These are phyloP conservation scores for Phyllosticta paracitricarpa DNA, from an alignment of 2,329 filamentous ascomycete genomes.

Conservation along the genomic window DNA sequence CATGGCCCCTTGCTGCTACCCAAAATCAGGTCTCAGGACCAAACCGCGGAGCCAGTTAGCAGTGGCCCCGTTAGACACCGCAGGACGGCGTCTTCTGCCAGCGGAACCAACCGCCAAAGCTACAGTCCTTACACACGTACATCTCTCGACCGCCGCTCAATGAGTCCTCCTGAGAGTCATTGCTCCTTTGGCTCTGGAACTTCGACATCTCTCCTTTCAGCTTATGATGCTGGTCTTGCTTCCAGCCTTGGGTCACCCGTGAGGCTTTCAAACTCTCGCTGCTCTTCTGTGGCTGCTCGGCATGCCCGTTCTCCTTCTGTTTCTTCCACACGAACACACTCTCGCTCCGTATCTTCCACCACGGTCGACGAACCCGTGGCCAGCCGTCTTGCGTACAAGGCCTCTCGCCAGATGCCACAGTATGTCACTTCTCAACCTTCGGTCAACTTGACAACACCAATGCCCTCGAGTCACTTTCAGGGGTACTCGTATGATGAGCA, in stretches of 20 bases:
- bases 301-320: conserved; percentile 32
- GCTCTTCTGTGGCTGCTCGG: conserved; percentile 23
- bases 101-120: conserved; percentile 28
- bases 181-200: conserved; percentile 36
- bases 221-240: conserved; percentile 27
- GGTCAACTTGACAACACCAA: conserved; percentile 31
- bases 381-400: conserved; percentile 70
- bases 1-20: conserved; percentile 73
- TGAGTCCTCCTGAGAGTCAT: conserved; percentile 34
- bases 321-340: conserved; percentile 29
- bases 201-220: conserved; percentile 26
- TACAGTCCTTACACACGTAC: conserved; percentile 42
- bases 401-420: conserved; percentile 64
- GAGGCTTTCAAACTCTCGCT: conserved; percentile 32
- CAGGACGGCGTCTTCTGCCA: conserved; percentile 44
- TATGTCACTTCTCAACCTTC: conserved; percentile 37
- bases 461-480: conserved; percentile 24
- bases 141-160: conserved; percentile 34
- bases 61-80: conserved; percentile 47
- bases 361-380: conserved; percentile 57
- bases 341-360: conserved; percentile 55
- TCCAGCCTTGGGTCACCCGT: conserved; percentile 56
- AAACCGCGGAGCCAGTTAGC: conserved; percentile 53
- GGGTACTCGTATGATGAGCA: conserved; percentile 11
- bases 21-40: conserved; percentile 79